These are phyloP conservation scores for Acanthochlamys bracteata DNA, from an alignment of 106 monocot species.

Conservation along the genomic window DNA sequence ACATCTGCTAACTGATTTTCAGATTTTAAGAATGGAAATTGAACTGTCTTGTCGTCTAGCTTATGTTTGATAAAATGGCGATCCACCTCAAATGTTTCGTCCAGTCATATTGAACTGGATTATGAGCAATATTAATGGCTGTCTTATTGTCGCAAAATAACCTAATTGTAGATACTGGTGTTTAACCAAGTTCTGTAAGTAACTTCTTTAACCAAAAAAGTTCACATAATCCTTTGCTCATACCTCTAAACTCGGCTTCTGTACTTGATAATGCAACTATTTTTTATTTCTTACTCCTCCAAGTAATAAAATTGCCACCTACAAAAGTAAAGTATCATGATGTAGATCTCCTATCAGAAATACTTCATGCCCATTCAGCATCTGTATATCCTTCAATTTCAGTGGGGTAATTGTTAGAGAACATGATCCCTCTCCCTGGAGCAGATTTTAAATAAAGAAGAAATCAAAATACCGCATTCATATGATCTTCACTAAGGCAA, in stretches of 20 bases:
- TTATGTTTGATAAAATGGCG: too few relatives aligned
- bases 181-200: too few relatives aligned
- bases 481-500: not conserved
- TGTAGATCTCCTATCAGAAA: too few relatives aligned
- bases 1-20: too few relatives aligned
- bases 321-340: not conserved
- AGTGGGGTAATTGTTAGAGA: not conserved
- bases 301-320: slow-evolving; percentile 2
- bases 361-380: not conserved
- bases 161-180: too few relatives aligned
- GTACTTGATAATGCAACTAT: not conserved
- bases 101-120: too few relatives aligned
- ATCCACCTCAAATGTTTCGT: too few relatives aligned
- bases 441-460: not conserved
- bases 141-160: too few relatives aligned
- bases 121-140: too few relatives aligned
- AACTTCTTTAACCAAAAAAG: too few relatives aligned
- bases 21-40: too few relatives aligned
- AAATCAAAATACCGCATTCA: not conserved
- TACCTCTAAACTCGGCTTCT: not conserved
- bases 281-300: slow-evolving; percentile 7
- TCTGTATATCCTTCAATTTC: not conserved
- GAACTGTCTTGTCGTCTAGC: too few relatives aligned
- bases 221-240: not conserved
- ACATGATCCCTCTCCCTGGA: not conserved